Conservation (phyloP, 768 basidiomycete species). For the Multifurca ochricompacta region DNA sequence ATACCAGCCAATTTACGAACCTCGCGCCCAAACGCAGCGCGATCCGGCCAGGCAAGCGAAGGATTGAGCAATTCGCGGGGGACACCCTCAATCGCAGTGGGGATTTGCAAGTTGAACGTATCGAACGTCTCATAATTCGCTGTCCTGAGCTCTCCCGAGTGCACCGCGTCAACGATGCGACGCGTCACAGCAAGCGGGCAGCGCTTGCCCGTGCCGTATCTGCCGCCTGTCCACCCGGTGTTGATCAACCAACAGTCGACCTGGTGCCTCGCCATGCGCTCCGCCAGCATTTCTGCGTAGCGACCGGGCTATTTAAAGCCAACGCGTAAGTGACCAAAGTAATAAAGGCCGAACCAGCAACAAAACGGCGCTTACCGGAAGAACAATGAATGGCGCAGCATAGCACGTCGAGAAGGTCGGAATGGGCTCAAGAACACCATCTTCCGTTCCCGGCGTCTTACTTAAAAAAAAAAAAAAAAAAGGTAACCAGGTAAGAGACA, state of each 20-base stretch:
- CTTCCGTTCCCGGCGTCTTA: slow-evolving; percentile 98
- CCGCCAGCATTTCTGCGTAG: slow-evolving; percentile 95
- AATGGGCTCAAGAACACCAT: slow-evolving; percentile 95
- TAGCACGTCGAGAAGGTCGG: slow-evolving; percentile 99
- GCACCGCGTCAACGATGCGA: slow-evolving; percentile 93
- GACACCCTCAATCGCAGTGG: slow-evolving; percentile 75
- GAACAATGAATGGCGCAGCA: slow-evolving; percentile 98
- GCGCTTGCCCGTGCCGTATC: slow-evolving; percentile 86
- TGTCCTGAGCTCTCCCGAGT: slow-evolving; percentile 83
- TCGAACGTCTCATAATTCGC: slow-evolving; percentile 81
- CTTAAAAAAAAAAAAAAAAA: slow-evolving; percentile 28
- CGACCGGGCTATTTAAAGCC: slow-evolving; percentile 58
- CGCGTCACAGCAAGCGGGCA: slow-evolving; percentile 96
- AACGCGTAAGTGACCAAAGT: neutral
- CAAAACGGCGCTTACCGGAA: slow-evolving; percentile 52
- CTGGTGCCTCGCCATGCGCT: slow-evolving; percentile 81
- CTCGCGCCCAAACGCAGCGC: slow-evolving; percentile 85
- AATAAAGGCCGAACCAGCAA: neutral
- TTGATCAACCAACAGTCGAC: slow-evolving; percentile 98
- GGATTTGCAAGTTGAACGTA: slow-evolving; percentile 79
- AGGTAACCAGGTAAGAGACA: slow-evolving; percentile 17
- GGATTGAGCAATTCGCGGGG: slow-evolving; percentile 91
- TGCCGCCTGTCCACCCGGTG: slow-evolving; percentile 95
- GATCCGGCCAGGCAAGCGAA: slow-evolving; percentile 75
- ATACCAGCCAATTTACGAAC: slow-evolving; percentile 82